Conservation (phyloP, 2,329 filamentous ascomycete genomes). For the Colletotrichum caudatum region DNA sequence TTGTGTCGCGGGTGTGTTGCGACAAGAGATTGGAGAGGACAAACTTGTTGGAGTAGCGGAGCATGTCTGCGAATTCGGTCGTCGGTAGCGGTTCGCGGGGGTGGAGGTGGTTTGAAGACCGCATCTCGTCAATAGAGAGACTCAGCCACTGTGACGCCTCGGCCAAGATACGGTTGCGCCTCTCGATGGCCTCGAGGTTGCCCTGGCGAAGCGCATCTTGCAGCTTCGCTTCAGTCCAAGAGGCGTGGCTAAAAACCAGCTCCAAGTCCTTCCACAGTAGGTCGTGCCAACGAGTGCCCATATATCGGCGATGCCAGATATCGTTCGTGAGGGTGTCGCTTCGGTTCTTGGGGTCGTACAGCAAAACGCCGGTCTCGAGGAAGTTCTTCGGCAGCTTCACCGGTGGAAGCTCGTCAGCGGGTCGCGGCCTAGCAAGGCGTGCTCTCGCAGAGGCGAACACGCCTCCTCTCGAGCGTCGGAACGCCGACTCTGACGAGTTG, state of each 20-base stretch:
- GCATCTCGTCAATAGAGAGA: slow-evolving; percentile 39
- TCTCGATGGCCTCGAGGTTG: slow-evolving; percentile 31
- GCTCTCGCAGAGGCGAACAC: slow-evolving; percentile 47
- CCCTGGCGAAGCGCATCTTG: slow-evolving; percentile 33
- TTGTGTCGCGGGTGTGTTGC: slow-evolving; percentile 32
- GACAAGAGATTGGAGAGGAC: slow-evolving; percentile 36
- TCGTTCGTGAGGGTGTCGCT: slow-evolving; percentile 43
- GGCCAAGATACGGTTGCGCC: slow-evolving; percentile 36
- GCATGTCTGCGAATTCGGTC: slow-evolving; percentile 40
- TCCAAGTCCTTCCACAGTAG: slow-evolving; percentile 41
- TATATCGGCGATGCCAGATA: slow-evolving; percentile 40
- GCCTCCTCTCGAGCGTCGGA: slow-evolving; percentile 36
- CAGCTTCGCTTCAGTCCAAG: slow-evolving; percentile 34
- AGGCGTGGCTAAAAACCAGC: slow-evolving; percentile 38
- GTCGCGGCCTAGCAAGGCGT: slow-evolving; percentile 50
- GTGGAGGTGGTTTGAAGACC: slow-evolving; percentile 26
- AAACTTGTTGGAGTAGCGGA: slow-evolving; percentile 38
- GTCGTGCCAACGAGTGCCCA: slow-evolving; percentile 42
- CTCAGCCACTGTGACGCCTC: slow-evolving; percentile 40
- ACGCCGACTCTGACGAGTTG: slow-evolving; percentile 29
- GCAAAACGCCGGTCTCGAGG: slow-evolving; percentile 61
- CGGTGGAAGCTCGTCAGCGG: slow-evolving; percentile 59
- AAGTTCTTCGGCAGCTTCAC: slow-evolving; percentile 70
- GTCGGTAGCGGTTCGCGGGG: slow-evolving; percentile 35
- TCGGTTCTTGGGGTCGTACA: slow-evolving; percentile 49